A percentile compares a stretch with the other conserved stretches of the same genome.
Evolutionary conservation across 352 stramenopile genomes (phyloP).

Genomic region (Globisporangium camurandrum): DNA sequence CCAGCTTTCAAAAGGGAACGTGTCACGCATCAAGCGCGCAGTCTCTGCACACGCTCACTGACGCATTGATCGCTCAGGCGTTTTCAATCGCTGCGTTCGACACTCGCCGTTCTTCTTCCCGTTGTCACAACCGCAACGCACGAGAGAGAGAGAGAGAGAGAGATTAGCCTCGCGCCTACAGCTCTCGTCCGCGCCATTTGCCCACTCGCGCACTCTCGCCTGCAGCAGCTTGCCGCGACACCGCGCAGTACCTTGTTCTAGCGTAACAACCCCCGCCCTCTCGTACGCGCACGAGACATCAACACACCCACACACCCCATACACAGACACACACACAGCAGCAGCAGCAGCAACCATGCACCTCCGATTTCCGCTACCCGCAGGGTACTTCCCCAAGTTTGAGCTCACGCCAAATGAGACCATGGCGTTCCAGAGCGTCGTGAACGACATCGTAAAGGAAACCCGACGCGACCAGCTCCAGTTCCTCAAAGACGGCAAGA

Average conservation of each 20-base stretch:
- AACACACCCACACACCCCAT: slow-evolving; percentile 2
- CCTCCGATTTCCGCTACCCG: slow-evolving; percentile 58
- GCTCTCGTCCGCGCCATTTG: slow-evolving; percentile 1
- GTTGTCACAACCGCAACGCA: no score
- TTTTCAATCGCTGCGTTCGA: no score
- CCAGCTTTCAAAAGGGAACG: no score
- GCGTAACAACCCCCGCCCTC: not conserved
- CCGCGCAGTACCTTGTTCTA: not conserved
- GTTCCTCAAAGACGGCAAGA: slow-evolving; percentile 47
- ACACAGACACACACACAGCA: slow-evolving; percentile 5
- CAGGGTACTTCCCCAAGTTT: slow-evolving; percentile 68
- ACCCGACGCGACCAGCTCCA: slow-evolving; percentile 46
- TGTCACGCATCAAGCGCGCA: not conserved
- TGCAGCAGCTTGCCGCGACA: not conserved
- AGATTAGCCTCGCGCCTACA: no score
- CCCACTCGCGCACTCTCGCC: not conserved
- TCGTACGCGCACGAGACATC: not conserved
- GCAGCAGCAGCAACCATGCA: slow-evolving; percentile 45
- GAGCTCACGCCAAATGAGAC: slow-evolving; percentile 49
- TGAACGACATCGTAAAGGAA: slow-evolving; percentile 58
- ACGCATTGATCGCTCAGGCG: not conserved
- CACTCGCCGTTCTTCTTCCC: no score
- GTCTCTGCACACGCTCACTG: not conserved
- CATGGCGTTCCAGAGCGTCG: slow-evolving; percentile 40
- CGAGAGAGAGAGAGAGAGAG: no score